Conservation (phyloP, 257 asterid genomes). For the Catharanthus roseus region DNA sequence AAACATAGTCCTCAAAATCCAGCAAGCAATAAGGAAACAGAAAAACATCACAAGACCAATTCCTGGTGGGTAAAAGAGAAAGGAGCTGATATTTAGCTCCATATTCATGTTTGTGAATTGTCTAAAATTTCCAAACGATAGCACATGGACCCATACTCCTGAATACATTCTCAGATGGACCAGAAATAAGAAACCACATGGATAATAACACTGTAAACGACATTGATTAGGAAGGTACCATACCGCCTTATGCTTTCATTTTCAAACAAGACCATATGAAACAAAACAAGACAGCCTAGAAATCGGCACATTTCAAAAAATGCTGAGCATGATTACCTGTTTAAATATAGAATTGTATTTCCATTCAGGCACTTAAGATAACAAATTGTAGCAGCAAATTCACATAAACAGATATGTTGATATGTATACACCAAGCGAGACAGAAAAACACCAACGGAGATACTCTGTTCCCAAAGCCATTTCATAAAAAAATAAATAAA, state of each 20-base stretch:
- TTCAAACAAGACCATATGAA: not conserved
- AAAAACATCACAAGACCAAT: not conserved
- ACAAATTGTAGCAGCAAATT: not conserved
- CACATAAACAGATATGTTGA: not conserved
- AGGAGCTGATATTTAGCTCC: not conserved
- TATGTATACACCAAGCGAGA: not conserved
- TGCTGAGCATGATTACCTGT: not conserved
- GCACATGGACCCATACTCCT: not conserved
- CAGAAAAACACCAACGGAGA: not conserved
- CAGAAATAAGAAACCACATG: not conserved
- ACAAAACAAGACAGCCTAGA: not conserved
- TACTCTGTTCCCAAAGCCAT: too few species aligned
- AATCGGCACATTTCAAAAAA: not conserved
- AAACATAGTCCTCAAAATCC: not conserved
- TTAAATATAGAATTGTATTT: not conserved
- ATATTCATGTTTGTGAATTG: not conserved
- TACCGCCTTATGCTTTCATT: too few species aligned
- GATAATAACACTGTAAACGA: not conserved
- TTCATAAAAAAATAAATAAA: too few species aligned
- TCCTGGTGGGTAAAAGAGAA: not conserved
- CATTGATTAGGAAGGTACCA: not conserved
- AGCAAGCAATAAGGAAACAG: not conserved
- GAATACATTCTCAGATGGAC: not conserved
- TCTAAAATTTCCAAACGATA: not conserved
- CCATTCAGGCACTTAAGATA: not conserved